These are phyloP conservation scores for Dipodascopsis uninucleata DNA, from an alignment of 805 yeast species.

Conservation along the genomic window DNA sequence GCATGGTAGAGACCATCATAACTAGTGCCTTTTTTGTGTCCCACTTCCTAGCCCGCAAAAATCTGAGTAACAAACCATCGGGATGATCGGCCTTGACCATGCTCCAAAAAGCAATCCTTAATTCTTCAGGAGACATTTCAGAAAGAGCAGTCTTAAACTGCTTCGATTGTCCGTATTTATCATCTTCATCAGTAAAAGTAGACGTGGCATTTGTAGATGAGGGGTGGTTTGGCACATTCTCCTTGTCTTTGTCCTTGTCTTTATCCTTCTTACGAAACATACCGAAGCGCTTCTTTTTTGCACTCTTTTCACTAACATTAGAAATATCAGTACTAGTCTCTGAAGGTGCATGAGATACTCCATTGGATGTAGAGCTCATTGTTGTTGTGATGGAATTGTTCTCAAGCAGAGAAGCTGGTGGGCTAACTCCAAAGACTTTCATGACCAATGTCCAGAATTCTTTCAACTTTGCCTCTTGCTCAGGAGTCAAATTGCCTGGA, in stretches of 20 bases:
- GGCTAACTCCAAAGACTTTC: constrained; percentile 23
- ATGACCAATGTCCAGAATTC: constrained; percentile 37
- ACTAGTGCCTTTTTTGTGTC: constrained; percentile 71
- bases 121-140: constrained; percentile 49
- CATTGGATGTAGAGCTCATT: constrained; percentile 5
- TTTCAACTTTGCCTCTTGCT: constrained; percentile 40
- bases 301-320: constrained; percentile 10
- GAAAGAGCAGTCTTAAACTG: constrained; percentile 48
- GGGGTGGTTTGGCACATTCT: constrained; percentile 9
- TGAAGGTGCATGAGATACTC: constrained; percentile 7
- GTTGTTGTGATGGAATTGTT: constrained; percentile 7
- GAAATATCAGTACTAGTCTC: constrained; percentile 6
- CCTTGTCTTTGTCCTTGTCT: constrained; percentile 8
- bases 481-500: constrained; percentile 38
- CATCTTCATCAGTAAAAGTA: constrained; percentile 26
- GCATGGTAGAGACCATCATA: constrained; percentile 85
- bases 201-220: constrained; percentile 1
- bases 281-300: constrained; percentile 30
- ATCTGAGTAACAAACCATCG: constrained; percentile 78
- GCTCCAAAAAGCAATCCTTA: constrained; percentile 53
- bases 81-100: constrained; percentile 73
- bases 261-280: constrained; percentile 26
- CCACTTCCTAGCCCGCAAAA: constrained; percentile 92
- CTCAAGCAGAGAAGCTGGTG: constrained; percentile 30
- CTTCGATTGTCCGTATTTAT: constrained; percentile 27